A percentile compares a stretch with the other conserved stretches of the same genome.
Evolutionary conservation across 1,284 basidiomycete species (phyloP).

Genomic region (Leccinum insolens): DNA sequence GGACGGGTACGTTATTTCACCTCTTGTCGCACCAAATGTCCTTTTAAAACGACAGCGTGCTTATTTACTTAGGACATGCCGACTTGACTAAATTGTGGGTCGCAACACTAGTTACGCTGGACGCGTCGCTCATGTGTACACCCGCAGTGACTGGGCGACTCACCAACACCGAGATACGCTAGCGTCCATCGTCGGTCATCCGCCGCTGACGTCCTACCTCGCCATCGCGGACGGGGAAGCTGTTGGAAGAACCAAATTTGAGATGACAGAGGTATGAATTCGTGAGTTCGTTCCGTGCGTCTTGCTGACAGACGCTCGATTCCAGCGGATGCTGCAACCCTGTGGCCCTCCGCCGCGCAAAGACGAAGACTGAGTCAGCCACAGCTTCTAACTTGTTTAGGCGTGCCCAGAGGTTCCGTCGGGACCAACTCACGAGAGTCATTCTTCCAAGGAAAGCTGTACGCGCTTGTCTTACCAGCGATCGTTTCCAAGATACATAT

Average conservation of each 20-base stretch:
- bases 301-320: slow-evolving; percentile 11
- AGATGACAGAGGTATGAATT: slow-evolving; percentile 86
- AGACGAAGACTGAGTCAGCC: slow-evolving; percentile 67
- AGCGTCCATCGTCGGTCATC: slow-evolving; percentile 90
- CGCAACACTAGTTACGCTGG: slow-evolving; percentile 2
- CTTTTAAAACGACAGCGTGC: slow-evolving; percentile 6
- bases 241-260: slow-evolving; percentile 89
- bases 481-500: neutral
- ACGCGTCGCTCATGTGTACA: slow-evolving; percentile 8
- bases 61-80: slow-evolving; percentile 72
- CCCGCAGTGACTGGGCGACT: slow-evolving; percentile 91
- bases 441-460: neutral
- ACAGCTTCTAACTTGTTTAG: neutral
- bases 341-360: slow-evolving; percentile 95
- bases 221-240: slow-evolving; percentile 94
- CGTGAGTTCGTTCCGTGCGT: neutral
- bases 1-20: slow-evolving; percentile 65
- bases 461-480: neutral
- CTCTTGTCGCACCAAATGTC: neutral
- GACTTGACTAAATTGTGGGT: slow-evolving; percentile 92
- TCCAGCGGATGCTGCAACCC: slow-evolving; percentile 95
- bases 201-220: slow-evolving; percentile 83
- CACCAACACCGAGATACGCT: slow-evolving; percentile 97
- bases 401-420: neutral
- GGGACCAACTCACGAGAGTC: neutral